Base-by-base conservation (phyloP, 495 filamentous ascomycete species). In the Astrothelium macrocarpum region DNA sequence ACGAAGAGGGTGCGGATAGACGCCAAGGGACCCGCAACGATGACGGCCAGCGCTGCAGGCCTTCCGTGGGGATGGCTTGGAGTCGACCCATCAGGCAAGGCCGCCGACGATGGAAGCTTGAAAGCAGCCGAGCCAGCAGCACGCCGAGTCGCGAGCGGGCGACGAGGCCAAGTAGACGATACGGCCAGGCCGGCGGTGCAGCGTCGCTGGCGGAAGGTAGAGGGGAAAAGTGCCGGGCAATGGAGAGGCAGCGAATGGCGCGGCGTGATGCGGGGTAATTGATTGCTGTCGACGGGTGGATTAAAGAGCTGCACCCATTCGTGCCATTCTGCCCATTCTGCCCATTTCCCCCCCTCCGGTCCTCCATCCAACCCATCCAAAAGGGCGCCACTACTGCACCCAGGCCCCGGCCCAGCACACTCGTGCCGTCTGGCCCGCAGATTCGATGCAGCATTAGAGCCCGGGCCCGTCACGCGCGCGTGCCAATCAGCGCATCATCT, bases 251-350 rank as follows among this genome's bases (percentile, higher is more conserved):
- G 45, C 14, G 45, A 16, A 16, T 49, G 45, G 45, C 20, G 45
- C 45, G 45, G 11, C 45, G 45, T 18, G 45, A 56, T 56, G 49
- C 49, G 49, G 49, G 49, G 49, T 56, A 56, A 56, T 56, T 56
- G 49, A 56, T 56, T 56, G 49, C 49, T 56, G 49, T 20, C 25
- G 20, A 20, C 23, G 49, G 20, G 49, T 0, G 9, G 20, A 56
- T 26, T 56, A 29, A 56, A 28, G 34, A 39, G 34, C 34, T 39
- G 34, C 34, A 9, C 45, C 45, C 45, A 18, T 23, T 23, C 20
- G 45, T 23, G 45, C 45, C 45, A 14, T 26, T 56, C n/a, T 56
- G 25, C 49, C 5, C 4, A 56, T 56, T 56, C 49, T 26, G 49
- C 45, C 12, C 20, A 5, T 18, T 5, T 23, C 20, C 5, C 14